phyloP scores from a whole-genome alignment of 352 stramenopile genomes.

The Stramenopiles sp. region DNA sequence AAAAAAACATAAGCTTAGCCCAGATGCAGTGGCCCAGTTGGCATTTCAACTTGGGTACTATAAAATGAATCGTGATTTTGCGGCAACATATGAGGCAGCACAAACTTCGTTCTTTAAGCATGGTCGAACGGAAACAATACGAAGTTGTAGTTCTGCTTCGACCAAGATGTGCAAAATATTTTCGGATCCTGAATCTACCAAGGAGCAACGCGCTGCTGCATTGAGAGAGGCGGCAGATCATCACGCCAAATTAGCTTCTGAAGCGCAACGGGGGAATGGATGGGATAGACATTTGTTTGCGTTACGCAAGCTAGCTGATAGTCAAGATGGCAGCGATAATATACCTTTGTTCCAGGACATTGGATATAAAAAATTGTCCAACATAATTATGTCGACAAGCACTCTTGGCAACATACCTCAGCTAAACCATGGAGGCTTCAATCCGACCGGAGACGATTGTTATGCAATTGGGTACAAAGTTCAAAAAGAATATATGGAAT shows the following conservation, averaged over 20 bases:
- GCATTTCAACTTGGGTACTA: conserved; percentile 90
- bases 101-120: conserved; percentile 88
- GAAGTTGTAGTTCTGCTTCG: conserved; percentile 39
- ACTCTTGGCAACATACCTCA: conserved; percentile 55
- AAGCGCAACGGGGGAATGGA: conserved; percentile 52
- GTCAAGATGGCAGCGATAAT: too few species aligned
- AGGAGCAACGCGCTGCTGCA: conserved; percentile 10
- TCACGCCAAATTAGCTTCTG: conserved; percentile 67
- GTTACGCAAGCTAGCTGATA: too few species aligned
- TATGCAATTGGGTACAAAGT: conserved; percentile 60
- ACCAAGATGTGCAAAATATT: conserved; percentile 16
- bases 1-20: conserved; percentile 44
- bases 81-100: conserved; percentile 88
- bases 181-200: conserved; percentile 18
- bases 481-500: too few species aligned
- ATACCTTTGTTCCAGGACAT: conserved; percentile 55
- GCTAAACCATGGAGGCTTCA: conserved; percentile 61
- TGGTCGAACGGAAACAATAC: conserved; percentile 73
- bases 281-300: conserved; percentile 60
- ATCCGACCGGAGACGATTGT: conserved; percentile 58
- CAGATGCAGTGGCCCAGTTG: conserved; percentile 92
- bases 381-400: conserved; percentile 69
- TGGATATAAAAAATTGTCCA: conserved; percentile 48
- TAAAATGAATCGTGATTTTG: conserved; percentile 73
- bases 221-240: conserved; percentile 38